phyloP scores from a whole-genome alignment of 2,329 filamentous ascomycete genomes.

The Ceratocystis colombiana region DNA sequence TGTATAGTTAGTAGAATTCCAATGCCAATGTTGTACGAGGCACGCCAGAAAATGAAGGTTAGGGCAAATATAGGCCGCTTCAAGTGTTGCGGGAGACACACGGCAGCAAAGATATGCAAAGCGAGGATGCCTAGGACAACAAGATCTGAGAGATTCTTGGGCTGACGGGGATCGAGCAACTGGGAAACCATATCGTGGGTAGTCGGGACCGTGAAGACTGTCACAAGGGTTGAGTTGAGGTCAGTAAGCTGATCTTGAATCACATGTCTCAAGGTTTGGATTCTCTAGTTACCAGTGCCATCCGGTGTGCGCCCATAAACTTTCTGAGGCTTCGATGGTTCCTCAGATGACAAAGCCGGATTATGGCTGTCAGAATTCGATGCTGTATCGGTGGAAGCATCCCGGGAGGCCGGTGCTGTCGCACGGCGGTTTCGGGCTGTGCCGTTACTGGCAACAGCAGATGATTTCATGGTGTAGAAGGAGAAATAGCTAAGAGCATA shows the following conservation, averaged over 20 bases:
- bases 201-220: conserved; percentile 89
- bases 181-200: conserved; percentile 99
- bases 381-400: conserved; percentile 9
- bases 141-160: conserved; percentile 85
- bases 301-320: conserved; percentile 86
- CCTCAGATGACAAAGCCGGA: conserved; percentile 10
- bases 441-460: conserved; percentile 17
- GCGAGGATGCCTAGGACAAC: conserved; percentile 69
- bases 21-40: conserved; percentile 87
- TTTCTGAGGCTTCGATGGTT: conserved; percentile 37
- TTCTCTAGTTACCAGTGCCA: conserved; percentile 62
- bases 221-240: conserved; percentile 7
- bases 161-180: conserved; percentile 83
- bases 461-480: conserved; percentile 25
- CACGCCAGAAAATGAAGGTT: conserved; percentile 85
- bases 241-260: neutral
- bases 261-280: neutral
- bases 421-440: conserved; percentile 21
- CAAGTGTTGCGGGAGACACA: conserved; percentile 56
- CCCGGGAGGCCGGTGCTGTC: conserved; percentile 21
- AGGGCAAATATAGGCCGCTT: conserved; percentile 70
- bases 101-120: conserved; percentile 63
- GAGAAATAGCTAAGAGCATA: neutral
- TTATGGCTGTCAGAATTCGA: neutral
- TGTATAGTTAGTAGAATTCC: conserved; percentile 81